phyloP scores from a whole-genome alignment of 2,329 filamentous ascomycete species.

The Alternaria ethzedia region DNA sequence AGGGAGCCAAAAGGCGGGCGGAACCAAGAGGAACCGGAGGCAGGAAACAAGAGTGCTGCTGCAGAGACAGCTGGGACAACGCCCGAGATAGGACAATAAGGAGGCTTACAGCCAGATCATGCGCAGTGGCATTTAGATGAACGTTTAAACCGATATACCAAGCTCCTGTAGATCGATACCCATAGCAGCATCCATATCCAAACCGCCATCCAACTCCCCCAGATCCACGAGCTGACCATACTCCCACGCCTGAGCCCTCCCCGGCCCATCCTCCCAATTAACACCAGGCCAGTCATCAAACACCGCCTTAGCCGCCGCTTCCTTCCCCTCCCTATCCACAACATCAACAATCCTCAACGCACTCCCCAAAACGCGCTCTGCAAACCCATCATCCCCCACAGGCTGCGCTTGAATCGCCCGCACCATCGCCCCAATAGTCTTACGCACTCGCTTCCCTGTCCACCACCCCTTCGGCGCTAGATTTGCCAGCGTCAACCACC shows the following conservation, averaged over 20 bases:
- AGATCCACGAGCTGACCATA: conserved; percentile 11
- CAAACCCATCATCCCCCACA: conserved; percentile 13
- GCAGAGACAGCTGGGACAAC: background rate
- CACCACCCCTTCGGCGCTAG: conserved; percentile 38
- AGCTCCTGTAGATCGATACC: background rate
- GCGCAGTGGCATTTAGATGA: too few relatives aligned
- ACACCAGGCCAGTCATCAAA: conserved; percentile 39
- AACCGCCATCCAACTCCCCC: background rate
- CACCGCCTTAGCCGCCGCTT: conserved; percentile 30
- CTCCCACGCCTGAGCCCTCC: conserved; percentile 29
- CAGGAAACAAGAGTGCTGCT: background rate
- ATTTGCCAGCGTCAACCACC: conserved; percentile 37
- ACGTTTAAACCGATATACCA: background rate
- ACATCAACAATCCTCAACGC: conserved; percentile 26
- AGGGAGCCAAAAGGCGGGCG: conserved; percentile 40
- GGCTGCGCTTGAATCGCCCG: conserved; percentile 16
- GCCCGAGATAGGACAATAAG: background rate
- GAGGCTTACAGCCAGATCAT: background rate
- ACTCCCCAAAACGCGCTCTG: conserved; percentile 23
- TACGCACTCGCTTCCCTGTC: conserved; percentile 15
- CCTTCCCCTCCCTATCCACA: conserved; percentile 17
- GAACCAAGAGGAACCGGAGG: background rate
- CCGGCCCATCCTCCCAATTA: conserved; percentile 33
- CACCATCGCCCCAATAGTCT: conserved; percentile 31
- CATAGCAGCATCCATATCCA: background rate